phyloP scores from a whole-genome alignment of 331 rosid genomes.

The Spiraea crenata region DNA sequence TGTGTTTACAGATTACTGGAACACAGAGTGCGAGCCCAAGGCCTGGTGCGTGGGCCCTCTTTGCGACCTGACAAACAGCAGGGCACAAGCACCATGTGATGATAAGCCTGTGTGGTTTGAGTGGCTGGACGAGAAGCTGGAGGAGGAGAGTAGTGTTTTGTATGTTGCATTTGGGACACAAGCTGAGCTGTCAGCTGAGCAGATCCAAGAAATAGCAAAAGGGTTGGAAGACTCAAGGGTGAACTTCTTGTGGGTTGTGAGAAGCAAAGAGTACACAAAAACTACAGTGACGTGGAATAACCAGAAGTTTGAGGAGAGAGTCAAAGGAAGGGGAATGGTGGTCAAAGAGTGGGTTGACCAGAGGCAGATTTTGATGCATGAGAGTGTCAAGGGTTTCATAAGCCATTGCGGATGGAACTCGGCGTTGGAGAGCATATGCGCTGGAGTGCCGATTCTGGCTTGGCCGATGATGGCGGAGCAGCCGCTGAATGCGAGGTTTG shows the following conservation, averaged over 20 bases:
- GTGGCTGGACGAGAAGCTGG: conserved; percentile 49
- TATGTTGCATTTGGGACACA: conserved; percentile 67
- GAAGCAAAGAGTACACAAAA: conserved; percentile 17
- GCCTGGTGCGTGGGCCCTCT: conserved; percentile 55
- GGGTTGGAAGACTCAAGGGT: conserved; percentile 48
- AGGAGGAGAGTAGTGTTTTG: conserved; percentile 26
- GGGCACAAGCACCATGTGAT: not conserved
- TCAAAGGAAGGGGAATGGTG: conserved; percentile 42
- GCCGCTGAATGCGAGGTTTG: conserved; percentile 43
- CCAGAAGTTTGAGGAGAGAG: conserved; percentile 40
- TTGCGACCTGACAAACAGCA: not conserved
- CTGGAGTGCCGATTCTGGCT: conserved; percentile 48
- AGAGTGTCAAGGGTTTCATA: conserved; percentile 43
- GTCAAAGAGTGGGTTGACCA: conserved; percentile 64
- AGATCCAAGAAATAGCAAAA: conserved; percentile 42
- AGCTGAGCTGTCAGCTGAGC: conserved; percentile 33
- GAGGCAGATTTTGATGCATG: conserved; percentile 35
- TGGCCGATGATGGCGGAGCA: conserved; percentile 64
- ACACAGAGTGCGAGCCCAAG: conserved; percentile 6
- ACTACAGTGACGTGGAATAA: not conserved
- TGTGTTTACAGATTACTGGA: conserved; percentile 32
- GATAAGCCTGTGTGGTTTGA: conserved; percentile 25
- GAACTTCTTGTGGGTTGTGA: conserved; percentile 48
- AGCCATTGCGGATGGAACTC: conserved; percentile 72
- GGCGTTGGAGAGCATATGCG: conserved; percentile 45